These are phyloP conservation scores for Pontederia crassipes DNA, from an alignment of 176 grass and related monocot species.

Conservation along the genomic window DNA sequence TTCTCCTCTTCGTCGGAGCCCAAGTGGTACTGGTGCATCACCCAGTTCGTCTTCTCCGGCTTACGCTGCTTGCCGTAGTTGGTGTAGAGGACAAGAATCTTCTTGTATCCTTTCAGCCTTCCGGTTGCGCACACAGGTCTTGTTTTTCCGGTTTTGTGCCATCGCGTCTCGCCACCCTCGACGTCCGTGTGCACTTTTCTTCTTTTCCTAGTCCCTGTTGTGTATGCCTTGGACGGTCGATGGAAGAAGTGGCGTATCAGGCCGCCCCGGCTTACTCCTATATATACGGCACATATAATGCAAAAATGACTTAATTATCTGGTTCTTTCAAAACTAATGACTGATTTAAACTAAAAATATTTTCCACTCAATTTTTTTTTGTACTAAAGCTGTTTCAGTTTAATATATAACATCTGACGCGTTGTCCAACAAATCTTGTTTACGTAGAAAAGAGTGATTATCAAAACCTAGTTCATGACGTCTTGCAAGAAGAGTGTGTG, in stretches of 20 bases:
- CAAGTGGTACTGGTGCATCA: slow-evolving; percentile 95
- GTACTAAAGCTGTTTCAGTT: too few species aligned
- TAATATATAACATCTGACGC: too few species aligned
- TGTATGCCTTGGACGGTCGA: slow-evolving; percentile 91
- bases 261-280: slow-evolving; percentile 83
- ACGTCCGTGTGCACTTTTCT: slow-evolving; percentile 91
- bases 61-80: slow-evolving; percentile 92
- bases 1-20: slow-evolving; percentile 75
- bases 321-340: too few species aligned
- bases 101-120: slow-evolving; percentile 49
- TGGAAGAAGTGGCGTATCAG: slow-evolving; percentile 97
- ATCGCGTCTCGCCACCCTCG: slow-evolving; percentile 85
- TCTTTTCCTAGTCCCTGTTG: slow-evolving; percentile 82
- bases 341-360: too few species aligned
- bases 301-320: background rate
- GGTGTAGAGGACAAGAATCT: slow-evolving; percentile 94
- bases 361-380: too few species aligned
- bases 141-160: slow-evolving; percentile 99
- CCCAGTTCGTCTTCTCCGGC: slow-evolving; percentile 88
- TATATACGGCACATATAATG: slow-evolving; percentile 1
- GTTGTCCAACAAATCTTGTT: too few species aligned
- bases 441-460: too few species aligned
- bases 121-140: slow-evolving; percentile 53
- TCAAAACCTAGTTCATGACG: too few species aligned
- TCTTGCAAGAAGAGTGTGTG: too few species aligned